Base-by-base conservation (phyloP, 208 protist genomes). In the Trypanosoma grayi region DNA sequence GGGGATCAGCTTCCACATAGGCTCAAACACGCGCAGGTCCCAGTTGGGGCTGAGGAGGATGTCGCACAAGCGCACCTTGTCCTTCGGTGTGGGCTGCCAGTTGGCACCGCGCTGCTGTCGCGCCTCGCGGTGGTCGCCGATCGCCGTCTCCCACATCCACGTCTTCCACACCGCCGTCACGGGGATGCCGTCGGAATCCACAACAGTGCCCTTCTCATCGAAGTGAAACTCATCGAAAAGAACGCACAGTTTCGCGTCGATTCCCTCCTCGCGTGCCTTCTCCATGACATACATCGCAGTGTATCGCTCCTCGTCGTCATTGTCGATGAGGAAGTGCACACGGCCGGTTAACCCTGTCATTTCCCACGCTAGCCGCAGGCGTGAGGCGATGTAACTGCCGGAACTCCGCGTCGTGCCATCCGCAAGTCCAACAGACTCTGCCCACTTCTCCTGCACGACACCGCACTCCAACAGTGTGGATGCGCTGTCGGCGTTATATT, bases 401-500 rank as follows among this genome's bases (percentile, higher is more conserved):
- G 77, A 77, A 72, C 73, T 73, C 48, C 83, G 73, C 9, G 79
- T 85, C 0, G 65, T 50, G 28, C 31, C 44, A 45, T 79, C 74
- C 41, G 73, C 64, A 41, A 96, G 39, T n/a, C 85, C 87, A 34
- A 92, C 70, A 18, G 73, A 80, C 39, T 84, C 51, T 9, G 81
- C 87, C 87, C 90, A 96, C 72, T 96, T 93, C 48, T 85, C 58
- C 68, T 96, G 90, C 64, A 96, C 89, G 48, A 74, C 77, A 36
- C 74, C 90, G 62, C 87, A 93, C 67, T 96, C 90, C 44, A 96
- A 66, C 50, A 96, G 69, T 50, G 85, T 91, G 5, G 85, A 88
- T 20, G 90, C 87, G 70, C 90, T 96, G 58, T 96, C 90, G 6
- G 90, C 90, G 73, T 96, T 96, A 79, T 96, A 96, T 75, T 96